phyloP scores from a whole-genome alignment of 768 basidiomycete species.

The Tricholoma flavovirens region DNA sequence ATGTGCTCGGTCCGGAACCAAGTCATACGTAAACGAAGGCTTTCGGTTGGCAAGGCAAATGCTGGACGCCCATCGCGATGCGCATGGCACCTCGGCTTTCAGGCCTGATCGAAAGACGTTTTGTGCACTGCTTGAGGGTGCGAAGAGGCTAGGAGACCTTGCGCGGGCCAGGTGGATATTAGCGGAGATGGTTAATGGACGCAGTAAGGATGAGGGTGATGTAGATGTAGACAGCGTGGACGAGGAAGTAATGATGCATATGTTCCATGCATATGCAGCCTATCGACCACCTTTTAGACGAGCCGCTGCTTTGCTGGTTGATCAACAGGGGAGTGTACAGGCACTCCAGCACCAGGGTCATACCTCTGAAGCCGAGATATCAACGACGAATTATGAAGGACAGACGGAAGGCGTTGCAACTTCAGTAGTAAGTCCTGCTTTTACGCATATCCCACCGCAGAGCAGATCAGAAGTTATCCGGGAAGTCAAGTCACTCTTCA shows the following conservation, averaged over 20 bases:
- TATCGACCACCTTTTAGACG: slow-evolving; percentile 69
- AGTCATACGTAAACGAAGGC: slow-evolving; percentile 69
- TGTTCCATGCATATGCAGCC: slow-evolving; percentile 84
- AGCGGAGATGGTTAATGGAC: slow-evolving; percentile 65
- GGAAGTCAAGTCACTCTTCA: slow-evolving; percentile 65
- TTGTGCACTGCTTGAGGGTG: slow-evolving; percentile 81
- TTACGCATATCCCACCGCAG: slow-evolving; percentile 65
- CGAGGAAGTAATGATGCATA: slow-evolving; percentile 70
- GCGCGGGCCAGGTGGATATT: slow-evolving; percentile 83
- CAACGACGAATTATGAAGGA: slow-evolving; percentile 5
- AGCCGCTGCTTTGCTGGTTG: slow-evolving; percentile 38
- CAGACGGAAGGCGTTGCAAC: slow-evolving; percentile 1
- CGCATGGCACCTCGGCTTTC: slow-evolving; percentile 48
- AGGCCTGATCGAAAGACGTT: slow-evolving; percentile 66
- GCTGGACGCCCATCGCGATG: slow-evolving; percentile 72
- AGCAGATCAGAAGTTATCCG: slow-evolving; percentile 63
- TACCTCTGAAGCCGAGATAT: not conserved
- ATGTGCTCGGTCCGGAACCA: slow-evolving; percentile 61
- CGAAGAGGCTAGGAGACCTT: slow-evolving; percentile 83
- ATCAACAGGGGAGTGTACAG: slow-evolving; percentile 5
- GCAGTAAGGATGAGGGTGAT: slow-evolving; percentile 15
- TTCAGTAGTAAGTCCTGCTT: slow-evolving; percentile 12
- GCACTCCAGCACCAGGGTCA: not conserved
- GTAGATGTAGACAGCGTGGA: slow-evolving; percentile 35
- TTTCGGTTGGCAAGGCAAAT: slow-evolving; percentile 84